Evolutionary conservation across 176 grass and related monocot genomes (phyloP).

Genomic region (Saccharum officinarum): DNA sequence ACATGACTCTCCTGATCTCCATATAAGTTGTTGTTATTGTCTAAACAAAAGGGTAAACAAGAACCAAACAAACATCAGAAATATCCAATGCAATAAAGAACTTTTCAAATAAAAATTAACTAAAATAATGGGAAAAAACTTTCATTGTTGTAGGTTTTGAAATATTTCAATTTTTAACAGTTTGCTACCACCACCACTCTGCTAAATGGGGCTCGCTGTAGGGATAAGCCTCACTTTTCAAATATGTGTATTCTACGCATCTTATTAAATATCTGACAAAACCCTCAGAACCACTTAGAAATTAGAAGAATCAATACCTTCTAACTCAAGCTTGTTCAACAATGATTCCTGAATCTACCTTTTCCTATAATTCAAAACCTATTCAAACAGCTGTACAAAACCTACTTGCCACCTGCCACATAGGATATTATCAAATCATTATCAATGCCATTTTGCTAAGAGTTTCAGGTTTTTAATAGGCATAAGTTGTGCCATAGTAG

Average conservation of each 20-base stretch:
- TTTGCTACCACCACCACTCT: constrained; percentile 12
- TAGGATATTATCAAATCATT: not conserved
- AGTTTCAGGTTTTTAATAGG: constrained; percentile 7
- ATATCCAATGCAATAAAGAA: not conserved
- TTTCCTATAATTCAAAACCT: not conserved
- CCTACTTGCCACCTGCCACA: not conserved
- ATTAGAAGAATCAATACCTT: not conserved
- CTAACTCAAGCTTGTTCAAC: not conserved
- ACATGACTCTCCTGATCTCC: not conserved
- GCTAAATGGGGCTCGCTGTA: not conserved
- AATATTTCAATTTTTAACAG: not conserved
- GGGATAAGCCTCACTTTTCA: not conserved
- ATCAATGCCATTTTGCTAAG: not conserved
- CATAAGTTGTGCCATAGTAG: not conserved
- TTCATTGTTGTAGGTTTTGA: constrained; percentile 1
- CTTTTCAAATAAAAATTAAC: not conserved
- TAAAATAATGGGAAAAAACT: not conserved
- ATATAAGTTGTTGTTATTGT: constrained; percentile 19
- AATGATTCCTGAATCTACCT: constrained; percentile 12
- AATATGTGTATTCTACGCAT: not conserved
- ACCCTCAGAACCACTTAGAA: not conserved
- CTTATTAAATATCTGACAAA: not conserved
- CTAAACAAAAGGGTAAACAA: not conserved
- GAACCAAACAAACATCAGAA: constrained; percentile 13
- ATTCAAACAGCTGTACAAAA: not conserved